phyloP scores from a whole-genome alignment of 2,329 filamentous ascomycete species.

The Xylaria sp. region DNA sequence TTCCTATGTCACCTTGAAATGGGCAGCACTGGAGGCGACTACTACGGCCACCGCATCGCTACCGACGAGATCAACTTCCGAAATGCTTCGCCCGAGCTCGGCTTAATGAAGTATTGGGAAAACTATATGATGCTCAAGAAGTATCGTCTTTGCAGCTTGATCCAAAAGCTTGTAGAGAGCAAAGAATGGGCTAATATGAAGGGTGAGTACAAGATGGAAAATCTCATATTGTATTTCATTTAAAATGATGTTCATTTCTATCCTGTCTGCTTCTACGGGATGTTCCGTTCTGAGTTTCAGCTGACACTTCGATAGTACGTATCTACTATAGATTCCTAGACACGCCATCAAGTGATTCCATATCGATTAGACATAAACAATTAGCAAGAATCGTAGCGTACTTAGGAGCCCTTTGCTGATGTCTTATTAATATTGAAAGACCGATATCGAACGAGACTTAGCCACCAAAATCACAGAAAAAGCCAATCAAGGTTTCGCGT shows the following conservation, averaged over 20 bases:
- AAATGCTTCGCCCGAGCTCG: slow-evolving; percentile 44
- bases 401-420: not conserved
- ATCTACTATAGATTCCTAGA: not conserved
- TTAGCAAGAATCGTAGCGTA: not conserved
- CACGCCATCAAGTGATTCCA: not conserved
- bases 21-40: slow-evolving; percentile 42
- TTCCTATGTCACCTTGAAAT: slow-evolving; percentile 50
- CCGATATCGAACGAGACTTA: not conserved
- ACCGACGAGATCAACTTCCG: slow-evolving; percentile 50
- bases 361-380: not conserved
- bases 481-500: not conserved
- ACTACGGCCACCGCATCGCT: slow-evolving; percentile 47
- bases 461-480: not conserved
- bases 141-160: slow-evolving; percentile 44
- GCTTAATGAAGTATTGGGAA: slow-evolving; percentile 45
- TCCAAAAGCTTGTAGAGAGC: slow-evolving; percentile 42
- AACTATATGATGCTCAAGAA: slow-evolving; percentile 47
- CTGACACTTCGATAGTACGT: not conserved
- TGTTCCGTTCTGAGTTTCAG: not conserved
- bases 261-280: not conserved
- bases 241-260: not conserved
- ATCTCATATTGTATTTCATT: not conserved
- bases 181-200: slow-evolving; percentile 34
- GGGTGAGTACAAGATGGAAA: not conserved
- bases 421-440: not conserved